Percentiles rank a stretch among this genome's conserved stretches.
These are phyloP conservation scores for Crataegus laevigata DNA, from an alignment of 306 rosid genomes.

Conservation along the genomic window DNA sequence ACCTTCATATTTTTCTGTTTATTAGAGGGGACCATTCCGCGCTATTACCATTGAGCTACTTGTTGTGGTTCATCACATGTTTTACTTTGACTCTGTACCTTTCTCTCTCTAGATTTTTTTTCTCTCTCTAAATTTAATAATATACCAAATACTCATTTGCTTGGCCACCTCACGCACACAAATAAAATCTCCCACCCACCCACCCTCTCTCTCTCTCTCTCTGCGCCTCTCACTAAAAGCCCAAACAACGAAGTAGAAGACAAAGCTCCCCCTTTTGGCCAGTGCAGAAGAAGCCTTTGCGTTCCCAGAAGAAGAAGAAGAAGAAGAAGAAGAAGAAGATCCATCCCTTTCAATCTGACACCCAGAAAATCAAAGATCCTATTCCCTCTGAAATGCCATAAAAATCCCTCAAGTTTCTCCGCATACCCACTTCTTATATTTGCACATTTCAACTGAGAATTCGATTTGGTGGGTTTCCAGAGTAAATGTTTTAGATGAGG, in stretches of 20 bases:
- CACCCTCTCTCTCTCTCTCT: not conserved
- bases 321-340: not conserved
- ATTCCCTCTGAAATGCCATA: not conserved
- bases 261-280: slow-evolving; percentile 21
- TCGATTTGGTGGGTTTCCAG: not conserved
- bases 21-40: no score
- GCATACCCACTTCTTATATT: not conserved
- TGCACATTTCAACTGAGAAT: not conserved
- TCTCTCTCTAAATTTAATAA: slow-evolving; percentile 29
- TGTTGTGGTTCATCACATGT: not conserved
- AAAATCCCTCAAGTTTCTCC: not conserved
- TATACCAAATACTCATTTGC: not conserved
- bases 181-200: slow-evolving; percentile 27
- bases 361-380: not conserved
- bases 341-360: not conserved
- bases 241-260: slow-evolving; percentile 22
- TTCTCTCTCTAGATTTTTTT: not conserved
- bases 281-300: slow-evolving; percentile 14
- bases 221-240: not conserved
- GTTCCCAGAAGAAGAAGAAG: not conserved
- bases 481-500: slow-evolving; percentile 50
- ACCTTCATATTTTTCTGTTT: no score
- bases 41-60: not conserved
- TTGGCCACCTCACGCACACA: slow-evolving; percentile 14
- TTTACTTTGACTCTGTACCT: slow-evolving; percentile 7